phyloP scores from a whole-genome alignment of 176 grass and related monocot species.

The Juncus effusus region DNA sequence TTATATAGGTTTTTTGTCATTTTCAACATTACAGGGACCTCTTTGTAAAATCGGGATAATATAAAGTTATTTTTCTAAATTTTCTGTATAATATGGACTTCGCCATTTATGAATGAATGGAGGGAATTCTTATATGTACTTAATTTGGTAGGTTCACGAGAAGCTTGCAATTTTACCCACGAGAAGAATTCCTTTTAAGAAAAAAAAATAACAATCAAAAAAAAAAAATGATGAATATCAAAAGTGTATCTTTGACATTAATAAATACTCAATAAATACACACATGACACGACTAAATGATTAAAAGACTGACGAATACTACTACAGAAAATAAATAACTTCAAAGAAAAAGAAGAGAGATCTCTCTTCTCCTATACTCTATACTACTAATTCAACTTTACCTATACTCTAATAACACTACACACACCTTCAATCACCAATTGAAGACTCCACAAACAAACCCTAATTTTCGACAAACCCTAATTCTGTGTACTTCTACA shows the following conservation, averaged over 20 bases:
- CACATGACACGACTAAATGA: constrained; percentile 17
- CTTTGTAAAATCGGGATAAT: too few species aligned
- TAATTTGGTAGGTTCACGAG: too few species aligned
- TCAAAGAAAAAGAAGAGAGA: constrained; percentile 5
- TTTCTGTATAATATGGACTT: too few species aligned
- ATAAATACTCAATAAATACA: constrained; percentile 24
- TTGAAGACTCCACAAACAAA: constrained; percentile 36
- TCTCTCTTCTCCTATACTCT: constrained; percentile 23
- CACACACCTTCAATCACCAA: constrained; percentile 65
- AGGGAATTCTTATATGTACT: too few species aligned
- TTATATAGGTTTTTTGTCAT: too few species aligned
- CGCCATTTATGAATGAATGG: too few species aligned
- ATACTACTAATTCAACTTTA: constrained; percentile 16
- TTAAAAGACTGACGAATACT: not conserved
- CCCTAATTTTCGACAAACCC: constrained; percentile 1
- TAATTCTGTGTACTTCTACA: constrained; percentile 20
- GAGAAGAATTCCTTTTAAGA: too few species aligned
- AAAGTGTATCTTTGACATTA: not conserved
- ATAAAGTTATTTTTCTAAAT: too few species aligned
- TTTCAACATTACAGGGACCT: too few species aligned
- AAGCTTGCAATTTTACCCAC: too few species aligned
- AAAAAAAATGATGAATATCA: too few species aligned
- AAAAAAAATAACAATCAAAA: too few species aligned
- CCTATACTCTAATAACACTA: not conserved
- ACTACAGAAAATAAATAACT: constrained; percentile 12